Percentiles rank a stretch among this genome's conserved stretches.
These are phyloP conservation scores for Chionographis japonica DNA, from an alignment of 106 monocot genomes.

Conservation along the genomic window DNA sequence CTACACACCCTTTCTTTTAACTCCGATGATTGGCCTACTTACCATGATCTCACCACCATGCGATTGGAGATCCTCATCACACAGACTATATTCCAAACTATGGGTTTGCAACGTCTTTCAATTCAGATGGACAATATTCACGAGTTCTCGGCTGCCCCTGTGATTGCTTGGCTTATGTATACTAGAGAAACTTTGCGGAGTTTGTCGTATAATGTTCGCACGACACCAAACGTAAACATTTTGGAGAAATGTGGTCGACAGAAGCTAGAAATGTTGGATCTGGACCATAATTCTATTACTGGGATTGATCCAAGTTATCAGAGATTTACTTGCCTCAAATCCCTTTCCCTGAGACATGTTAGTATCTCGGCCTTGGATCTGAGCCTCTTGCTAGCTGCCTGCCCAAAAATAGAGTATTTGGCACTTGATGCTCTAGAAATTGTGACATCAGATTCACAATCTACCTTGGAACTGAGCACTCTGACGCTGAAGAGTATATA, in stretches of 20 bases:
- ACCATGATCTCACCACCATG: slow-evolving; percentile 54
- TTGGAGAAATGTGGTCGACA: slow-evolving; percentile 85
- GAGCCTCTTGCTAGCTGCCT: slow-evolving; percentile 61
- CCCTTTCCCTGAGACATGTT: slow-evolving; percentile 65
- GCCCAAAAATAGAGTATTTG: slow-evolving; percentile 80
- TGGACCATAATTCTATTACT: slow-evolving; percentile 75
- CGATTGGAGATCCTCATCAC: slow-evolving; percentile 92
- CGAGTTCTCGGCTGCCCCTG: slow-evolving; percentile 88
- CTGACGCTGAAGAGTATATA: slow-evolving; percentile 70
- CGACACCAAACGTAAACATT: slow-evolving; percentile 73
- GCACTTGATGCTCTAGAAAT: slow-evolving; percentile 70
- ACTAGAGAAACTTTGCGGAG: slow-evolving; percentile 78
- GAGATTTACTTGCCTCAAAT: slow-evolving; percentile 72
- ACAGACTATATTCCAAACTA: slow-evolving; percentile 88
- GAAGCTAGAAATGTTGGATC: slow-evolving; percentile 72
- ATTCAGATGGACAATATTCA: slow-evolving; percentile 72
- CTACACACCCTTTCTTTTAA: slow-evolving; percentile 69
- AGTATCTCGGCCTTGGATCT: slow-evolving; percentile 87
- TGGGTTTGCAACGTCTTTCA: slow-evolving; percentile 66
- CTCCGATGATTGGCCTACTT: slow-evolving; percentile 64
- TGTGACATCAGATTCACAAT: slow-evolving; percentile 74
- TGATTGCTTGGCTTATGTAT: slow-evolving; percentile 98
- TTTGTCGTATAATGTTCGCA: slow-evolving; percentile 71
- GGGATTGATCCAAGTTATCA: slow-evolving; percentile 85
- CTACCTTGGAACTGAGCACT: slow-evolving; percentile 74